Conservation (phyloP, 805 yeast species). For the Blastobotrys americana region DNA sequence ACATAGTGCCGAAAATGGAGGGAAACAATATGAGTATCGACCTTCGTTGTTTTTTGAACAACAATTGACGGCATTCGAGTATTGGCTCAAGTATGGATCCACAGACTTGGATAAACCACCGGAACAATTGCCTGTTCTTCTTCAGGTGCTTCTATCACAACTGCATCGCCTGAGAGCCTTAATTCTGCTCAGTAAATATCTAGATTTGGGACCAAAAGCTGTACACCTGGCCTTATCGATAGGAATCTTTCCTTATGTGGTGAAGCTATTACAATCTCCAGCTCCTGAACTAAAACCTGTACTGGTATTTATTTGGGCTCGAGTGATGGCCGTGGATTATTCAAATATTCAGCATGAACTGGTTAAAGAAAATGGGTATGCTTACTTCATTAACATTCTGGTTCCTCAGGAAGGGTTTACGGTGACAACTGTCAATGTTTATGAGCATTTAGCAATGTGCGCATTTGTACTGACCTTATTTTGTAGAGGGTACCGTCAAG, state of each 20-base stretch:
- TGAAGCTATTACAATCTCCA: slow-evolving; percentile 84
- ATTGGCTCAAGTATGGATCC: slow-evolving; percentile 83
- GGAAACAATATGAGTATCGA: slow-evolving; percentile 49
- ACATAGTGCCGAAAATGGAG: slow-evolving; percentile 30
- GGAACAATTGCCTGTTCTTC: slow-evolving; percentile 87
- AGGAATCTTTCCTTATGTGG: slow-evolving; percentile 92
- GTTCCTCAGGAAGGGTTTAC: slow-evolving; percentile 34
- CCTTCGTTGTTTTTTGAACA: slow-evolving; percentile 94
- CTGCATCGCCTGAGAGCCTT: slow-evolving; percentile 89
- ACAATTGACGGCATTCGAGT: slow-evolving; percentile 90
- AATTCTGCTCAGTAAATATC: slow-evolving; percentile 70
- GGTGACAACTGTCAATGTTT: slow-evolving; percentile 42
- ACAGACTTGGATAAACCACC: slow-evolving; percentile 81
- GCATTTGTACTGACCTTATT: slow-evolving; percentile 83
- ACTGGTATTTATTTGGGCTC: slow-evolving; percentile 92
- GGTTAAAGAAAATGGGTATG: slow-evolving; percentile 82
- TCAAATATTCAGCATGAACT: slow-evolving; percentile 85
- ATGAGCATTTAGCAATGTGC: slow-evolving; percentile 92
- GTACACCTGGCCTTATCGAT: slow-evolving; percentile 86
- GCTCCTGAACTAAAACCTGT: slow-evolving; percentile 94
- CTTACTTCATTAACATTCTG: slow-evolving; percentile 76
- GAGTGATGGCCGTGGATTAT: slow-evolving; percentile 93
- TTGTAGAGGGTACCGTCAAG: slow-evolving; percentile 69
- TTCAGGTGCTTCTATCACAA: slow-evolving; percentile 88
- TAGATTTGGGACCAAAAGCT: slow-evolving; percentile 97